These are phyloP conservation scores for Nothophaeocryptopus gaeumannii DNA, from an alignment of 2,329 filamentous ascomycete species.

Conservation along the genomic window DNA sequence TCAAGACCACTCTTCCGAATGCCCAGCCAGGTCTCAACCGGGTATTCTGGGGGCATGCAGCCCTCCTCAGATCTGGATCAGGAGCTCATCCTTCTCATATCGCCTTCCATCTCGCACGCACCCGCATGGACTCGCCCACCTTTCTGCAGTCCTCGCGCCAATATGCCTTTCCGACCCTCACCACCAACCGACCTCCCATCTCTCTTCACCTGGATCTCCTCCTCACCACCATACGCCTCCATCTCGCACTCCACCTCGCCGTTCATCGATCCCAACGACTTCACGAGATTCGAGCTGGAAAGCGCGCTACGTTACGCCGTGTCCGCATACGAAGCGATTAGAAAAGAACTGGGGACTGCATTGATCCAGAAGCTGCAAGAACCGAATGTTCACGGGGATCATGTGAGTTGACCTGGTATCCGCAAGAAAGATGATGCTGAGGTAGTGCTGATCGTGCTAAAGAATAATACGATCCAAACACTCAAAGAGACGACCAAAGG, in stretches of 20 bases:
- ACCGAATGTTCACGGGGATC: background rate
- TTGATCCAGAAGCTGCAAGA: background rate
- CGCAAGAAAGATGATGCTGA: too few relatives aligned
- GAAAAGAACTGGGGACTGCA: background rate
- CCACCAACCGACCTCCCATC: background rate
- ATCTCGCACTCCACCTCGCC: background rate
- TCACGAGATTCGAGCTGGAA: background rate
- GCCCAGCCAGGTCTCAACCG: too few relatives aligned
- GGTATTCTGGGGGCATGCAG: too few relatives aligned
- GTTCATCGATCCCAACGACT: background rate
- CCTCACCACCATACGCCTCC: background rate
- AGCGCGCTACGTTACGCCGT: background rate
- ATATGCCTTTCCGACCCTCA: too few relatives aligned
- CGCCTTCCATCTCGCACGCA: too few relatives aligned
- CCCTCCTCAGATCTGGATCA: too few relatives aligned
- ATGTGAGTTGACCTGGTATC: background rate
- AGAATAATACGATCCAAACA: background rate
- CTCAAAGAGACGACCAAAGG: background rate
- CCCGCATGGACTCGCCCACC: too few relatives aligned
- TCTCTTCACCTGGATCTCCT: background rate
- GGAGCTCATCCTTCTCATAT: too few relatives aligned
- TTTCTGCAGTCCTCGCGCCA: too few relatives aligned
- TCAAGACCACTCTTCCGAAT: too few relatives aligned
- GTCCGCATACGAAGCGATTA: background rate
- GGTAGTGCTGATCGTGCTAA: background rate